A percentile compares a stretch with the other conserved stretches of the same genome.
Evolutionary conservation across 2,329 filamentous ascomycete species (phyloP).

Genomic region (Fulvia fulva): DNA sequence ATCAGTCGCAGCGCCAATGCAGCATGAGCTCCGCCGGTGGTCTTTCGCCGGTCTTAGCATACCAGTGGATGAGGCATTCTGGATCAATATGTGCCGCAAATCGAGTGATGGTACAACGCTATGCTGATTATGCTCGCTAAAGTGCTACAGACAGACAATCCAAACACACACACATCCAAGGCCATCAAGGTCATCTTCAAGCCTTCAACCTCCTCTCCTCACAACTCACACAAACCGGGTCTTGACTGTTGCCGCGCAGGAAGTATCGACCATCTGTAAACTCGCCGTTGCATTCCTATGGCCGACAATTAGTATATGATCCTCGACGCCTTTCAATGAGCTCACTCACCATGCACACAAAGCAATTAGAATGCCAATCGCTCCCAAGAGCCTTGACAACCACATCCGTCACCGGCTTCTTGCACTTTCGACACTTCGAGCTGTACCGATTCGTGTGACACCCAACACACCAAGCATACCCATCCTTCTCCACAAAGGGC

Average conservation of each 20-base stretch:
- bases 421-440: constrained; percentile 83
- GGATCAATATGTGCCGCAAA: too few species aligned
- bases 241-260: constrained; percentile 54
- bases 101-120: neutral
- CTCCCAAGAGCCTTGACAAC: constrained; percentile 84
- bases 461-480: constrained; percentile 91
- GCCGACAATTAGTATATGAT: neutral
- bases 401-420: constrained; percentile 77
- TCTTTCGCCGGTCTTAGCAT: too few species aligned
- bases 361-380: constrained; percentile 93
- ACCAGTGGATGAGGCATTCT: too few species aligned
- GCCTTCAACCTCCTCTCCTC: constrained; percentile 61
- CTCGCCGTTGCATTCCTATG: constrained; percentile 55
- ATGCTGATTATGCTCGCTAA: constrained; percentile 3
- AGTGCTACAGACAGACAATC: constrained; percentile 1
- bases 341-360: constrained; percentile 63
- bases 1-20: neutral
- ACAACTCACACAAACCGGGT: constrained; percentile 60
- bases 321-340: neutral
- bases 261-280: constrained; percentile 64
- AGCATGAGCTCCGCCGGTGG: neutral
- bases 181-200: neutral
- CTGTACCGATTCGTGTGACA: constrained; percentile 91
- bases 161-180: neutral
- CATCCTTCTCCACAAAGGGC: constrained; percentile 95